A percentile compares a stretch with the other conserved stretches of the same genome.
Conservation (phyloP, 2,329 filamentous ascomycete species). For the Trichoderma citrinoviride region DNA sequence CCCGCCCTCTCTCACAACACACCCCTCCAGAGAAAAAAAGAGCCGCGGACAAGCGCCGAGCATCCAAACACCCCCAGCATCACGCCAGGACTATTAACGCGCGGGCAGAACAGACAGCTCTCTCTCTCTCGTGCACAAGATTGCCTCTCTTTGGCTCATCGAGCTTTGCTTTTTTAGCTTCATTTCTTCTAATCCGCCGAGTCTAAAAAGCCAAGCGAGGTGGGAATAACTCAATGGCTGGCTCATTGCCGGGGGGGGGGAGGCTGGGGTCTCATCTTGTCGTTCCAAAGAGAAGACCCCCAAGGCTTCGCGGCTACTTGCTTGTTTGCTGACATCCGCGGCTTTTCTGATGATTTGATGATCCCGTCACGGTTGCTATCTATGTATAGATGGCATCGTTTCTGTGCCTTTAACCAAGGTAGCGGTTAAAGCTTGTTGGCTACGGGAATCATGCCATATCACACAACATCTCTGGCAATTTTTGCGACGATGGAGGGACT, state of each 20-base stretch:
- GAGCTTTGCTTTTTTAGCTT: background rate
- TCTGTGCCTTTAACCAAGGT: background rate
- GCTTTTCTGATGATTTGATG: background rate
- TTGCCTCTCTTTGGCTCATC: too few species aligned
- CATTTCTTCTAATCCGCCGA: conserved; percentile 11
- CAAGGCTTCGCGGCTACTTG: background rate
- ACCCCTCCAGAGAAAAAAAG: background rate
- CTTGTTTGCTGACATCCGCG: background rate
- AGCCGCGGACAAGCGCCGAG: conserved; percentile 22
- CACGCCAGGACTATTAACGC: background rate
- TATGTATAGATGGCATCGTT: conserved; percentile 7
- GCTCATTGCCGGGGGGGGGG: background rate
- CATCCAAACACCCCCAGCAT: background rate
- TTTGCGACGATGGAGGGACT: background rate
- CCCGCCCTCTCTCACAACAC: too few species aligned
- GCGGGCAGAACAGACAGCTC: background rate
- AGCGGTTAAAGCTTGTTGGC: too few species aligned
- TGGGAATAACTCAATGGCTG: background rate
- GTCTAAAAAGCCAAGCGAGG: conserved; percentile 14
- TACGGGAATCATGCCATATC: background rate
- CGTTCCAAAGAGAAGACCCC: background rate
- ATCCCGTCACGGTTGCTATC: background rate
- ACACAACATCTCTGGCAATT: background rate
- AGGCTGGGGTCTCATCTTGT: too few species aligned
- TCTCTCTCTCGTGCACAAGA: too few species aligned